Conservation (phyloP, 495 filamentous ascomycete species). For the Glonium stellatum region DNA sequence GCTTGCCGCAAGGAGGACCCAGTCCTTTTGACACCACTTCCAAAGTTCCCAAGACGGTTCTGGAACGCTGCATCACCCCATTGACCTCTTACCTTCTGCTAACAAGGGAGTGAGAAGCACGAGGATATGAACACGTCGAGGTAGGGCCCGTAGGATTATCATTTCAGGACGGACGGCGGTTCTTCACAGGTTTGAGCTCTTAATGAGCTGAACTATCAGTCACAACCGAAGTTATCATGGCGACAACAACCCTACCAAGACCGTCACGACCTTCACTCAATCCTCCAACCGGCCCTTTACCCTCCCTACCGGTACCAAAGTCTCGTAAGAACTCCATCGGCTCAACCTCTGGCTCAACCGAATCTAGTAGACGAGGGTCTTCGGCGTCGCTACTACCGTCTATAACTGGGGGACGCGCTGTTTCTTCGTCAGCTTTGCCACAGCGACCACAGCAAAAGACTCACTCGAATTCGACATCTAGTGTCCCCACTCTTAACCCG, state of each 20-base stretch:
- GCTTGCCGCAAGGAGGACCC: neutral
- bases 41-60: neutral
- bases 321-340: constrained; percentile 52
- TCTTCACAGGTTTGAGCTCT: neutral
- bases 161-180: neutral
- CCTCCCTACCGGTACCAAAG: constrained; percentile 64
- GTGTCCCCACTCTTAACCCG: constrained; percentile 25
- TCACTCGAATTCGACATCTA: constrained; percentile 28
- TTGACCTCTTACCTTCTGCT: neutral
- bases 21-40: neutral
- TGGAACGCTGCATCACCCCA: neutral
- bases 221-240: constrained; percentile 25
- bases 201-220: constrained; percentile 3
- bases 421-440: constrained; percentile 26
- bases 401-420: constrained; percentile 14
- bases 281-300: constrained; percentile 59
- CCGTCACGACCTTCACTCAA: constrained; percentile 54
- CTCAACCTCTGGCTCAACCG: constrained; percentile 39
- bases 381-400: constrained; percentile 22
- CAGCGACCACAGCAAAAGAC: constrained; percentile 11
- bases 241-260: constrained; percentile 61
- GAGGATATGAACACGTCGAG: constrained; percentile 5
- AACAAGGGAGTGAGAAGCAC: neutral
- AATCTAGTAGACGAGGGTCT: constrained; percentile 42
- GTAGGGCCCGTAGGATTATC: neutral